A percentile compares a stretch with the other conserved stretches of the same genome.
These are phyloP conservation scores for Teratosphaeria epicoccoides DNA, from an alignment of 2,329 filamentous ascomycete species.

Conservation along the genomic window DNA sequence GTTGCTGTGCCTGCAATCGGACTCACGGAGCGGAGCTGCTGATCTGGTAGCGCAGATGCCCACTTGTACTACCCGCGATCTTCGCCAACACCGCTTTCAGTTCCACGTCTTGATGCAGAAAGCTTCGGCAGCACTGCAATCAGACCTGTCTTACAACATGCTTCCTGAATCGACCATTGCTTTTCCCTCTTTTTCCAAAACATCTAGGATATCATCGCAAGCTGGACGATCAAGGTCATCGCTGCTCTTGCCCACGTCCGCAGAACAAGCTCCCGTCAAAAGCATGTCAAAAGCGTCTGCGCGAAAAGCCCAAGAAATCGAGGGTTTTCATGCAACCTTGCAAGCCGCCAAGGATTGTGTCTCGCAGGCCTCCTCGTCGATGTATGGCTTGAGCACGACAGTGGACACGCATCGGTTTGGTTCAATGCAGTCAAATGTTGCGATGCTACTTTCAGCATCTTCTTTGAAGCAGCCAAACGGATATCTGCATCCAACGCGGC, in stretches of 20 bases:
- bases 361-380: neutral
- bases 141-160: conserved; percentile 39
- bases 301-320: conserved; percentile 2
- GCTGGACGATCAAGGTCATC: neutral
- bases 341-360: conserved; percentile 12
- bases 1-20: neutral
- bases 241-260: neutral
- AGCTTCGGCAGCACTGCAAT: conserved; percentile 42
- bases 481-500: conserved; percentile 39
- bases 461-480: conserved; percentile 33
- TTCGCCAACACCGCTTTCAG: neutral
- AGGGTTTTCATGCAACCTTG: conserved; percentile 8
- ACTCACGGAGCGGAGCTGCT: too few species aligned
- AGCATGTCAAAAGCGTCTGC: neutral
- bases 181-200: conserved; percentile 53
- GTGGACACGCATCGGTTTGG: conserved; percentile 38
- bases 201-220: neutral
- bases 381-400: conserved; percentile 7
- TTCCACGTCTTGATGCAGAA: conserved; percentile 4
- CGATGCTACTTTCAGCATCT: conserved; percentile 55
- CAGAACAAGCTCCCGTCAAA: neutral
- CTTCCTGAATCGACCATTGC: conserved; percentile 81
- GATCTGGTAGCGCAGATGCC: neutral
- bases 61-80: neutral
- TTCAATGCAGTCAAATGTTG: conserved; percentile 53